Base-by-base conservation (phyloP, 2,329 filamentous ascomycete genomes). In the Hypomyces rosellus region DNA sequence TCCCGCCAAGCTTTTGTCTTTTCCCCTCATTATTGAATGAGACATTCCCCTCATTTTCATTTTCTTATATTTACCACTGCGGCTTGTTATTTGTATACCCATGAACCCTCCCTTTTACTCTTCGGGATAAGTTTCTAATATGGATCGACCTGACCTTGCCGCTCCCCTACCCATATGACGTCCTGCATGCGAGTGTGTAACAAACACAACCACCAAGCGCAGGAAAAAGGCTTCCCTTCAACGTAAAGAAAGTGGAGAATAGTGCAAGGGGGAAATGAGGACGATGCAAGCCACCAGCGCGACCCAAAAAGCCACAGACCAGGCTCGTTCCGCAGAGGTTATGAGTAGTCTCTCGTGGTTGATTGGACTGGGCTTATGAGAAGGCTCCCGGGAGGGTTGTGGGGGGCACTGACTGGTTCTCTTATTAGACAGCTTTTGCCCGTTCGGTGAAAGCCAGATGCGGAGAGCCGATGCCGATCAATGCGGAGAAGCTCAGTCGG, bases 401-500 rank as follows among this genome's bases (percentile, higher is more conserved):
- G 20, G 5, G 22, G 2, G 8, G 25, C 25, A 30, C 25, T 30
- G 25, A 30, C 25, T 30, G 25, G 25, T 30, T 20, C 20, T 20
- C 25, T 30, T 30, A 11, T 30, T 30, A 11, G 9, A 30, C 25
- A 30, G 25, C 25, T 30, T 30, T 30, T 11, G 25, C 25, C 25
- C 6, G 25, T 30, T 30, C 6, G 36, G 36, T 38, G 36, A n/a
- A 12, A 38, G 36, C 14, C 6, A 38, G 13, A 38, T 38, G 36
- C 36, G 36, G 36, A 38, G 36, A 40, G 46, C 40, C 45, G 22
- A n/a, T 49, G 46, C 22, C 39, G 49, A 51, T 51, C 49, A 33
- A 39, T 51, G 49, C 46, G 49, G 46, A 51, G 49, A 49, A 51
- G 30, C 25, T 30, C 25, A 30, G 25, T 11, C 25, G 8, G 25